Evolutionary conservation across 164 flowering plant genomes (phyloP).

Genomic region (Magnolia changhungtana): DNA sequence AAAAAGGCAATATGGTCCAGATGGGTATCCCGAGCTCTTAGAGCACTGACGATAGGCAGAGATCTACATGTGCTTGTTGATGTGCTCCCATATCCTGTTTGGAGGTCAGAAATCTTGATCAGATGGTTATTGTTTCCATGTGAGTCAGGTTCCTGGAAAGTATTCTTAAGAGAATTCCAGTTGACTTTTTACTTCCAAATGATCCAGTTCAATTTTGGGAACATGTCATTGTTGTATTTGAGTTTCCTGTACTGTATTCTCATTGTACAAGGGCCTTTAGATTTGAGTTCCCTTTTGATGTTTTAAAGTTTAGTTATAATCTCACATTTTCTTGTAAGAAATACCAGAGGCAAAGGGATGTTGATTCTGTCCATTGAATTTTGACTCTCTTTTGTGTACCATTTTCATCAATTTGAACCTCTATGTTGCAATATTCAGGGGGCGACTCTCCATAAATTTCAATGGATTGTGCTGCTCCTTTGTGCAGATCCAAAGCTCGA

Average conservation of each 20-base stretch:
- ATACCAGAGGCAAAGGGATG: neutral
- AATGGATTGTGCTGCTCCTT: too few species aligned
- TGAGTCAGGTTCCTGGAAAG: neutral
- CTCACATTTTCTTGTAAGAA: neutral
- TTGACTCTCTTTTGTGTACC: neutral
- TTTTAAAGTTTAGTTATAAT: neutral
- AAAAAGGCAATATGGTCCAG: neutral
- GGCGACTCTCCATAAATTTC: too few species aligned
- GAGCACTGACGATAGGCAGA: neutral
- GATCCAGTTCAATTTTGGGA: conserved; percentile 1
- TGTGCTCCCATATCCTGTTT: neutral
- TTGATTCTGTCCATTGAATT: neutral
- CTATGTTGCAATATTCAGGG: too few species aligned
- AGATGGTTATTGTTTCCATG: neutral
- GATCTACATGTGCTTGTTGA: neutral
- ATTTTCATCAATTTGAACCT: neutral
- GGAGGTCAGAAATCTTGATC: neutral
- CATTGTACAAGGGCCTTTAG: neutral
- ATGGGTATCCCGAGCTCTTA: neutral
- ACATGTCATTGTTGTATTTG: neutral
- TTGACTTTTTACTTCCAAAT: neutral
- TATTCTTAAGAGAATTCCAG: neutral
- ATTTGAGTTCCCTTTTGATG: neutral
- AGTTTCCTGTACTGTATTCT: neutral
- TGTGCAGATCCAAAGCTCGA: too few species aligned